A percentile compares a stretch with the other conserved stretches of the same genome.
These are phyloP conservation scores for Globisporangium takayamanum DNA, from an alignment of 352 stramenopile genomes.

Conservation along the genomic window DNA sequence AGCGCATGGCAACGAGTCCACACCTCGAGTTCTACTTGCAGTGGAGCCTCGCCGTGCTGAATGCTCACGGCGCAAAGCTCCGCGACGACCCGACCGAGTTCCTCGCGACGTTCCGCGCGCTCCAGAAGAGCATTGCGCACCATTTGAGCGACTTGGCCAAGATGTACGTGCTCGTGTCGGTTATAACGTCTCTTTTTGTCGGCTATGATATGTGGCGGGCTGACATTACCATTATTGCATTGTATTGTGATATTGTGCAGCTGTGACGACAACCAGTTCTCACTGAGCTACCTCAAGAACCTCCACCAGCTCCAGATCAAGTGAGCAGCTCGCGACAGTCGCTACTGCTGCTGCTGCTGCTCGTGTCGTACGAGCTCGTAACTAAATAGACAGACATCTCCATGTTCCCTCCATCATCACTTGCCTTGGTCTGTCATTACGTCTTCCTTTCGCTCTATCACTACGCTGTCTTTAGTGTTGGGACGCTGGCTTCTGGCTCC, in stretches of 20 bases:
- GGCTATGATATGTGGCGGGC: neutral
- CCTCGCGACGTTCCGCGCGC: slow-evolving; percentile 71
- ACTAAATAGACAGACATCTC: slow-evolving; percentile 41
- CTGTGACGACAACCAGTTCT: slow-evolving; percentile 89
- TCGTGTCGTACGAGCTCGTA: slow-evolving; percentile 8
- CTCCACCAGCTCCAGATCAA: slow-evolving; percentile 45
- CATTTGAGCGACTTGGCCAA: slow-evolving; percentile 83
- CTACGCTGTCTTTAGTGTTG: neutral
- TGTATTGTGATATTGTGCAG: slow-evolving; percentile 18
- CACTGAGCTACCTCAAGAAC: slow-evolving; percentile 77
- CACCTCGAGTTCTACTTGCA: slow-evolving; percentile 97
- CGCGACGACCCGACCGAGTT: slow-evolving; percentile 73
- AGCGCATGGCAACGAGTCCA: slow-evolving; percentile 89
- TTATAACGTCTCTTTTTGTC: neutral
- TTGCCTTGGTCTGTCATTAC: neutral
- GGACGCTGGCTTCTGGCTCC: neutral
- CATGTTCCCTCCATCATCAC: neutral
- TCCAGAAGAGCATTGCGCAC: slow-evolving; percentile 83
- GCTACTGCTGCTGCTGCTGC: no score
- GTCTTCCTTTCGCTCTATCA: neutral
- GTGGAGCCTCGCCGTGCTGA: slow-evolving; percentile 93
- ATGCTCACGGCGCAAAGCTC: slow-evolving; percentile 88
- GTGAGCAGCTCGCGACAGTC: neutral
- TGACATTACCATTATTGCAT: slow-evolving; percentile 5
- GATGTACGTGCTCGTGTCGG: slow-evolving; percentile 47